phyloP scores from a whole-genome alignment of 345 rosid species.

The Gossypium herbaceum region DNA sequence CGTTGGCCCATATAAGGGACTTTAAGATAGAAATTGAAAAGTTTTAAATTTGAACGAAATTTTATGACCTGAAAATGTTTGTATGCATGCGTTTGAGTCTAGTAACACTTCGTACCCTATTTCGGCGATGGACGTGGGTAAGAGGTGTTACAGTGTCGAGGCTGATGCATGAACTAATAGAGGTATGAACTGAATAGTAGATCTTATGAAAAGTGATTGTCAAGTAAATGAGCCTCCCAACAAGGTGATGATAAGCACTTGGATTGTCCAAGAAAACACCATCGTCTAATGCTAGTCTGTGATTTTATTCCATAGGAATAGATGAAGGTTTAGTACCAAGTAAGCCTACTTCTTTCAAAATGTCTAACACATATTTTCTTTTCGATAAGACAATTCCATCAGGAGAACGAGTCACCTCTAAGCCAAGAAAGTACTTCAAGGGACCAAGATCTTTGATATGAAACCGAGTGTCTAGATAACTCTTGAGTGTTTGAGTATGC shows the following conservation, averaged over 20 bases:
- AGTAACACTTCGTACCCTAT: too few species aligned
- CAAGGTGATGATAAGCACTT: not conserved
- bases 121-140: too few species aligned
- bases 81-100: too few species aligned
- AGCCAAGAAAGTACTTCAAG: too few species aligned
- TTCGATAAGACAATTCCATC: too few species aligned
- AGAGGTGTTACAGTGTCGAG: not conserved
- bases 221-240: not conserved
- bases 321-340: not conserved
- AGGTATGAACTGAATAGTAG: too few species aligned
- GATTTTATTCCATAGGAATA: not conserved
- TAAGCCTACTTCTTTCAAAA: not conserved
- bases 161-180: not conserved
- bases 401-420: not conserved
- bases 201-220: not conserved
- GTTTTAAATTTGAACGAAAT: too few species aligned
- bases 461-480: too few species aligned
- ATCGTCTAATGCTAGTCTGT: not conserved
- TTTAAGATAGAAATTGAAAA: too few species aligned
- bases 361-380: not conserved
- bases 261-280: not conserved
- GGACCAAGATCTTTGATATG: not conserved
- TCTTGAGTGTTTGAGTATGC: not conserved
- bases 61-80: too few species aligned
- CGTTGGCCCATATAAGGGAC: too few species aligned